A percentile compares a stretch with the other conserved stretches of the same genome.
Evolutionary conservation across 2,329 filamentous ascomycete species (phyloP).

Genomic region (Penicillium sp.): DNA sequence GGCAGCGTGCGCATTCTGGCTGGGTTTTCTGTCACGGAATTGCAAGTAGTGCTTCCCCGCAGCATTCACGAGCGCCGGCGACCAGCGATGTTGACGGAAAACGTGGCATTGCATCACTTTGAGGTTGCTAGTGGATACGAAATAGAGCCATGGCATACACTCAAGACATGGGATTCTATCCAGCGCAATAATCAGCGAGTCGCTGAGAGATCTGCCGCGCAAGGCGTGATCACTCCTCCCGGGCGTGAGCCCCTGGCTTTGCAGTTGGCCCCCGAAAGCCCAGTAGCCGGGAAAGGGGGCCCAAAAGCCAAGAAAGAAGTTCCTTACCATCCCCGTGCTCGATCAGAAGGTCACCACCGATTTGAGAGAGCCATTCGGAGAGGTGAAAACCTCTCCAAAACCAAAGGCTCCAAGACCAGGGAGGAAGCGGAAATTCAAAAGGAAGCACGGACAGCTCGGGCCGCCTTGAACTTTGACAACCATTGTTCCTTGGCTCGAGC

Average conservation of each 20-base stretch:
- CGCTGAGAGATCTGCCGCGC: conserved; percentile 28
- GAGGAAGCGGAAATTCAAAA: background rate
- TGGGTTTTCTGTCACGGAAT: conserved; percentile 66
- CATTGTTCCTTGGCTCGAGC: conserved; percentile 12
- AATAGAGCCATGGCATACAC: conserved; percentile 19
- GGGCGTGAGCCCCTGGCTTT: conserved; percentile 28
- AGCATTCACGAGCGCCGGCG: conserved; percentile 57
- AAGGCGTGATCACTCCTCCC: conserved; percentile 30
- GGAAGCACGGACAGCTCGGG: conserved; percentile 1
- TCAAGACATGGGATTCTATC: conserved; percentile 28
- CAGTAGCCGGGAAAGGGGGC: conserved; percentile 9
- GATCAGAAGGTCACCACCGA: conserved; percentile 11
- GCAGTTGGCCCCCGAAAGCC: conserved; percentile 24
- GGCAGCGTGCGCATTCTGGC: conserved; percentile 78
- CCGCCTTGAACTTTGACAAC: conserved; percentile 30
- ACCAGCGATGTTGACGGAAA: conserved; percentile 59
- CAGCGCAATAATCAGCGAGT: conserved; percentile 28
- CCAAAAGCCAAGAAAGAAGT: conserved; percentile 10
- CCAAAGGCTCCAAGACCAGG: background rate
- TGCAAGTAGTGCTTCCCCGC: conserved; percentile 60
- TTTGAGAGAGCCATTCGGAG: conserved; percentile 10
- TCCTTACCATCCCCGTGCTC: conserved; percentile 39
- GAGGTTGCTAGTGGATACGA: conserved; percentile 55
- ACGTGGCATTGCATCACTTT: conserved; percentile 41
- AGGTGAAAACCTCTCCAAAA: conserved; percentile 1